Evolutionary conservation across 805 yeast species (phyloP).

Genomic region (Candida ortonii): DNA sequence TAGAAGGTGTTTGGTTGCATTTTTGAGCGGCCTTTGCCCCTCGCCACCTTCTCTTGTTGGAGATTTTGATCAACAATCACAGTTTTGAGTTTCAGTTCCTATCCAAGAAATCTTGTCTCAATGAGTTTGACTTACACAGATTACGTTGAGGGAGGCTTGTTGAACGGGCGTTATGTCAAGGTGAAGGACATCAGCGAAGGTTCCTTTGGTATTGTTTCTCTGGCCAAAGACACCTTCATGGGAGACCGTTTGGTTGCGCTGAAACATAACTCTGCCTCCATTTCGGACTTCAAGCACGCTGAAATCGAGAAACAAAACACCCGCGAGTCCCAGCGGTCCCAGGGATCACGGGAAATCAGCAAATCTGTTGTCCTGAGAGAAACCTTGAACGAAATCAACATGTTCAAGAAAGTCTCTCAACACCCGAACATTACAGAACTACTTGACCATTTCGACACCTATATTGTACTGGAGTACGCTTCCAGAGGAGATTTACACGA

Average conservation of each 20-base stretch:
- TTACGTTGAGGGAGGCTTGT: slow-evolving; percentile 39
- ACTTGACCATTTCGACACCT: slow-evolving; percentile 50
- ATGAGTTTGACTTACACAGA: slow-evolving; percentile 30
- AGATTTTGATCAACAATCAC: slow-evolving; percentile 1
- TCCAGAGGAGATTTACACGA: slow-evolving; percentile 85
- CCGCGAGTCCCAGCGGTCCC: no score
- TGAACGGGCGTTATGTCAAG: slow-evolving; percentile 63
- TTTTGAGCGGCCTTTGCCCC: background rate
- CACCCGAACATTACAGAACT: slow-evolving; percentile 45
- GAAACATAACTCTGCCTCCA: slow-evolving; percentile 71
- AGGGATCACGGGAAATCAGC: slow-evolving; percentile 23
- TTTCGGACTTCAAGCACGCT: slow-evolving; percentile 35
- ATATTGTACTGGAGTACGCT: slow-evolving; percentile 70
- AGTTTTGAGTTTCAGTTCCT: no score
- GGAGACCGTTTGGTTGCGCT: slow-evolving; percentile 66
- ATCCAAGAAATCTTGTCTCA: no score
- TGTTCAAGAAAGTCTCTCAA: slow-evolving; percentile 60
- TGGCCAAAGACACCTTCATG: slow-evolving; percentile 67
- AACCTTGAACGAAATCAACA: slow-evolving; percentile 65
- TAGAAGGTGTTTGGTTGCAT: background rate
- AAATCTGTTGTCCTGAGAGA: slow-evolving; percentile 45
- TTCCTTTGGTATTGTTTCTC: slow-evolving; percentile 86
- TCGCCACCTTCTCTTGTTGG: background rate
- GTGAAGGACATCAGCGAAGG: slow-evolving; percentile 83
- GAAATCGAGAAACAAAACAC: slow-evolving; percentile 14